Base-by-base conservation (phyloP, 495 filamentous ascomycete species). In the Penicillium canescens region DNA sequence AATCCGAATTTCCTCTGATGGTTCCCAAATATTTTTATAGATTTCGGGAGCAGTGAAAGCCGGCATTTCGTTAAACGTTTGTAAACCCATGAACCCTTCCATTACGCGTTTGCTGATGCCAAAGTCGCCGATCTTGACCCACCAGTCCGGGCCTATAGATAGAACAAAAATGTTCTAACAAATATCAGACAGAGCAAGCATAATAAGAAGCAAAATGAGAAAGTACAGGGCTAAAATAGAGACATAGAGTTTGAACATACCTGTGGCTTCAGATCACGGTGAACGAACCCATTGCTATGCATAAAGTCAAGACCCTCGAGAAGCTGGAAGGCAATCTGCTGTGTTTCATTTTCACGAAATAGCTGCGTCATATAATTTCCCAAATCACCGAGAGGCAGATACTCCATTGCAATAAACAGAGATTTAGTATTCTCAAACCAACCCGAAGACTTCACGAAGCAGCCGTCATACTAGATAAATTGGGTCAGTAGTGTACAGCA, bases 121-220 rank as follows among this genome's bases (percentile, higher is more conserved):
- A 47, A 82, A 81, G 61, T 81, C 79, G 10, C 73, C 73, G 39
- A 81, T 77, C 56, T 82, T 81, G 6, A 81, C 73, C 58, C 69
- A 71, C 56, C 56, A 62, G 60, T 66, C 35, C 8, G 68, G 68
- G 9, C 54, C 47, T 12, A 34, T 51, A 1, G 54, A 48, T 9
- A 65, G 49, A 1, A 73, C 66, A 13, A 73, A 67, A 11, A 70
- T 66, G 37, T 74, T 73, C 68, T 75, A 31, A 5, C 18, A 18
- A 18, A 18, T 18, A 18, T 18, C 18, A 18, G 18, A 18, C 18
- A 1, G 18, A 18, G 18, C 18, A 18, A 18, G 18, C 18, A 18
- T 18, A 18, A 18, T 18, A 18, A 18, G 18, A 18, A 18, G 18
- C 18, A 18, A 18, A 18, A 18, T 18, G 18, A 18, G 18, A 18